A percentile compares a stretch with the other conserved stretches of the same genome.
Conservation (phyloP, 2,329 filamentous ascomycete species). For the Colletotrichum agaves region DNA sequence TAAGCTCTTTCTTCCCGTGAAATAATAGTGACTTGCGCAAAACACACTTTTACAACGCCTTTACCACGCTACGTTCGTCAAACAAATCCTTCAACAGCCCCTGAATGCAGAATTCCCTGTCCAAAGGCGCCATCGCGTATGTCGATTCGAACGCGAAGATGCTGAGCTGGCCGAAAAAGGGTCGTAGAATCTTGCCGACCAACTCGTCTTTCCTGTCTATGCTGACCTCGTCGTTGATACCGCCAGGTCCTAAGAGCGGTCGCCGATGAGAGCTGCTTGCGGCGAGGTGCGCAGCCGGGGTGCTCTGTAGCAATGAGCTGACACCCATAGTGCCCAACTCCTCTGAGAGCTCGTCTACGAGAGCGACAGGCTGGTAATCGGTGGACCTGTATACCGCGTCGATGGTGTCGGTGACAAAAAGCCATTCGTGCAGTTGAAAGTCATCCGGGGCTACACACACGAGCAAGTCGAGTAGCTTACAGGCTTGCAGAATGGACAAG, state of each 20-base stretch:
- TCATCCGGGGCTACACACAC: constrained; percentile 90
- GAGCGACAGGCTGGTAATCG: constrained; percentile 74
- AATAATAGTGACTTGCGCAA: neutral
- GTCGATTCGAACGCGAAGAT: constrained; percentile 94
- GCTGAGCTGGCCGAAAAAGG: constrained; percentile 91
- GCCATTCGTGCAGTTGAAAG: constrained; percentile 98
- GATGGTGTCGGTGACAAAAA: constrained; percentile 96
- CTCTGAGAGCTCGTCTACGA: constrained; percentile 87
- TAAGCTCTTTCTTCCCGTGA: neutral
- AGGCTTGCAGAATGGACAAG: constrained; percentile 84
- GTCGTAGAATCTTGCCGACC: constrained; percentile 80
- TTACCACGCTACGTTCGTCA: constrained; percentile 78
- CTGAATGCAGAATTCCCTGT: constrained; percentile 71
- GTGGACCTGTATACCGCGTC: constrained; percentile 90
- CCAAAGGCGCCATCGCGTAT: constrained; percentile 82
- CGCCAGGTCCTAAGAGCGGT: constrained; percentile 62
- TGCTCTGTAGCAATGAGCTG: constrained; percentile 48
- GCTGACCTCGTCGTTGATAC: constrained; percentile 65
- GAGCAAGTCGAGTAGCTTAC: constrained; percentile 92
- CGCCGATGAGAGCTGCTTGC: constrained; percentile 52
- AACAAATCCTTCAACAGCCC: constrained; percentile 80
- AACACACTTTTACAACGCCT: constrained; percentile 57
- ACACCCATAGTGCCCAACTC: constrained; percentile 66
- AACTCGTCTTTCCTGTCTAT: constrained; percentile 75
- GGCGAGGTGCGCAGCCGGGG: constrained; percentile 50